phyloP scores from a whole-genome alignment of 1,284 basidiomycete genomes.

The Phellopilus nigrolimitatus region DNA sequence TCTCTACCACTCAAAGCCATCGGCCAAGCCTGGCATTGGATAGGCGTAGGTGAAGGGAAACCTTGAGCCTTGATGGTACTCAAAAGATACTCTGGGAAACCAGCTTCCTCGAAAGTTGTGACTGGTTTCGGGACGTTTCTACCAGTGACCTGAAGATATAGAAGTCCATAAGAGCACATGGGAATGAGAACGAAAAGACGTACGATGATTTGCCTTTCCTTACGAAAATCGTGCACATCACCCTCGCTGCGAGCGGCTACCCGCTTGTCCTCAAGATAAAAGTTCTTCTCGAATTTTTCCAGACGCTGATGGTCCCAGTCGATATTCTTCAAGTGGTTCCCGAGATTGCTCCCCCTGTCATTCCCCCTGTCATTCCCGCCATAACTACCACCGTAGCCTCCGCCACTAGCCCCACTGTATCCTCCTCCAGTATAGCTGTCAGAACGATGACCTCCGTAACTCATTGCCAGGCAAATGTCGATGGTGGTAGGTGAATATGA shows the following conservation, averaged over 20 bases:
- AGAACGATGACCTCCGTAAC: conserved; percentile 4
- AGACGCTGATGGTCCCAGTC: conserved; percentile 81
- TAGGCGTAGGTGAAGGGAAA: conserved; percentile 85
- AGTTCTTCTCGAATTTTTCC: conserved; percentile 91
- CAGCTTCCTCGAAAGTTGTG: conserved; percentile 88
- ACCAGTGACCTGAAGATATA: conserved; percentile 70
- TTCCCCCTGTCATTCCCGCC: conserved; percentile 33
- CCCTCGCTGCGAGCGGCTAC: conserved; percentile 76
- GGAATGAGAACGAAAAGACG: conserved; percentile 17
- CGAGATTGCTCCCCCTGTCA: conserved; percentile 82
- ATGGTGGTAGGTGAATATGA: background rate
- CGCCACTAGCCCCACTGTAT: background rate
- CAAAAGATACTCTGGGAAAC: conserved; percentile 96
- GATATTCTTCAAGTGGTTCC: conserved; percentile 76
- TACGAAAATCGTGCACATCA: conserved; percentile 87
- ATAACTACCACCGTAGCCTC: conserved; percentile 25
- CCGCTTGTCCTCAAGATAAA: conserved; percentile 90
- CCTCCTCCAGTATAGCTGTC: conserved; percentile 7
- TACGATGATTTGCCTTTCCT: conserved; percentile 84
- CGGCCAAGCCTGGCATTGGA: conserved; percentile 98
- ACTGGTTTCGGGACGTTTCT: conserved; percentile 86
- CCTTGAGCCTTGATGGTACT: conserved; percentile 91
- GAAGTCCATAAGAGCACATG: background rate
- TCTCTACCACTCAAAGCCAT: conserved; percentile 96
- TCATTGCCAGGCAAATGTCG: background rate